Evolutionary conservation across 2,329 filamentous ascomycete species (phyloP).

Genomic region (Calonectria crousiana): DNA sequence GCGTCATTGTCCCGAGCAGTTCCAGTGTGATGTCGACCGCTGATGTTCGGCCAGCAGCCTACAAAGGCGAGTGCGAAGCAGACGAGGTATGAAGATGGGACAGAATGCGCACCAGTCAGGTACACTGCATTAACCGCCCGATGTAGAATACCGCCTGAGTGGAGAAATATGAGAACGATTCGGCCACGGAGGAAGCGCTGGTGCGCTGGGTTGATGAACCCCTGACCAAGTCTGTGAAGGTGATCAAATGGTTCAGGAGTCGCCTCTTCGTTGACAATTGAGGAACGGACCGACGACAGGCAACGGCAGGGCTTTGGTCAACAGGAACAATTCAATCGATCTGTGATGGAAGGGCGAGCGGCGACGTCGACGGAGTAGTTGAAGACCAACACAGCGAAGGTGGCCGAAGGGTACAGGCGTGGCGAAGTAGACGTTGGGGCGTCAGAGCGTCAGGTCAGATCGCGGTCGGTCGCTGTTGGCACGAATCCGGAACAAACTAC

Average conservation of each 20-base stretch:
- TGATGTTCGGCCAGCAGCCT: conserved; percentile 39
- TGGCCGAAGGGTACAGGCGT: conserved; percentile 36
- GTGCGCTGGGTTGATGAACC: conserved; percentile 25
- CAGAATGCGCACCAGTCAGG: conserved; percentile 23
- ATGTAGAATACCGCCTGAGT: conserved; percentile 36
- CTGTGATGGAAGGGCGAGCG: conserved; percentile 16
- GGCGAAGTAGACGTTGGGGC: conserved; percentile 33
- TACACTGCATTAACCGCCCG: conserved; percentile 40
- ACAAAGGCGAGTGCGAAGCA: conserved; percentile 18
- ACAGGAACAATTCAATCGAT: conserved; percentile 27
- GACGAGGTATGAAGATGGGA: conserved; percentile 17
- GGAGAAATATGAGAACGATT: conserved; percentile 19
- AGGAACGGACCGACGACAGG: not conserved
- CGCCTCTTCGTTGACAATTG: conserved; percentile 24
- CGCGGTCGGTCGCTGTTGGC: conserved; percentile 21
- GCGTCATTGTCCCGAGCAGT: conserved; percentile 51
- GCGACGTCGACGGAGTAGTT: conserved; percentile 21
- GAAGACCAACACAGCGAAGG: conserved; percentile 40
- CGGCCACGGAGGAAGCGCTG: conserved; percentile 16
- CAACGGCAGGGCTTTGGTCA: conserved; percentile 29
- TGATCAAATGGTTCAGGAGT: conserved; percentile 13
- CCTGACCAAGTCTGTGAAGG: not conserved
- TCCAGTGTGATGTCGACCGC: conserved; percentile 39
- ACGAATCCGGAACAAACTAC: conserved; percentile 22
- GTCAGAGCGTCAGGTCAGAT: conserved; percentile 37